These are phyloP conservation scores for Fusarium albidum DNA, from an alignment of 2,329 filamentous ascomycete genomes.

Conservation along the genomic window DNA sequence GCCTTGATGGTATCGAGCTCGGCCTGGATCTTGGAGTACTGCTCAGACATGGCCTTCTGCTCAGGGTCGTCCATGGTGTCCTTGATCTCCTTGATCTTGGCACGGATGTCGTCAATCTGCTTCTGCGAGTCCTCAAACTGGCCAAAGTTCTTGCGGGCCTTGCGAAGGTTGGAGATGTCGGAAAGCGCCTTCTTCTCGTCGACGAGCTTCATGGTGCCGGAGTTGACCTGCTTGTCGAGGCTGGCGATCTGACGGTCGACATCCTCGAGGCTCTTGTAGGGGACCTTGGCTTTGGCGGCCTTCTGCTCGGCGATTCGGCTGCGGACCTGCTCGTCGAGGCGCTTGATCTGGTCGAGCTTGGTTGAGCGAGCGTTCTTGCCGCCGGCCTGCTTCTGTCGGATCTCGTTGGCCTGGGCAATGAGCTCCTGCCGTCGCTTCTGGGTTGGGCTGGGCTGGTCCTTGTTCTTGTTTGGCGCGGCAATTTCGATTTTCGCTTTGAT, in stretches of 20 bases:
- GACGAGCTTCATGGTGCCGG: constrained; percentile 91
- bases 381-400: constrained; percentile 85
- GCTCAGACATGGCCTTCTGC: constrained; percentile 84
- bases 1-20: constrained; percentile 92
- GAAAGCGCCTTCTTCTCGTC: constrained; percentile 94
- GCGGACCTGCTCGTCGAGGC: constrained; percentile 88
- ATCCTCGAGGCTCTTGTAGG: constrained; percentile 88
- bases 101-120: constrained; percentile 85
- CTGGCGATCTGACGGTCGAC: constrained; percentile 82
- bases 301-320: constrained; percentile 88
- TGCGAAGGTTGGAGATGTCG: constrained; percentile 84
- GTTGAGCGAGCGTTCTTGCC: constrained; percentile 83
- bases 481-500: constrained; percentile 89
- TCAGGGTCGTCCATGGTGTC: constrained; percentile 92
- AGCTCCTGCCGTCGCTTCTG: constrained; percentile 88
- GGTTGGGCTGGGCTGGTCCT: constrained; percentile 81
- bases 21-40: constrained; percentile 84
- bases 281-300: constrained; percentile 78
- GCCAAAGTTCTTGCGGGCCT: constrained; percentile 90
- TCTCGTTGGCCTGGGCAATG: constrained; percentile 80
- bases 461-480: constrained; percentile 75
- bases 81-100: constrained; percentile 87
- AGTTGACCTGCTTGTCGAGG: constrained; percentile 86
- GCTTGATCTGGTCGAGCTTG: constrained; percentile 91
- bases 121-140: constrained; percentile 87